Conservation (phyloP, 768 basidiomycete species). For the Naganishia randhawae region DNA sequence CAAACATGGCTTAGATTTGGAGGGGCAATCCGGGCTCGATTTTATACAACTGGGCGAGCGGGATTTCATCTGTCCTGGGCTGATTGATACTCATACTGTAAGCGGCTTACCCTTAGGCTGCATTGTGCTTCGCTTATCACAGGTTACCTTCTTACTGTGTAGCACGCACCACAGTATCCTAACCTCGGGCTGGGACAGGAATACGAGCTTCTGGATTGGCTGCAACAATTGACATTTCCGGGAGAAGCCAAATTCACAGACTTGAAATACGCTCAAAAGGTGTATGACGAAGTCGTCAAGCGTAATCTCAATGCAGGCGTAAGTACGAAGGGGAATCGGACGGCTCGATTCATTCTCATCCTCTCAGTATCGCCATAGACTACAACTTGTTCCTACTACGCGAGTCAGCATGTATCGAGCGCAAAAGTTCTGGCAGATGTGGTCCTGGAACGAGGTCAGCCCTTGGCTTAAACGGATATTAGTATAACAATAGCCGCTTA, state of each 20-base stretch:
- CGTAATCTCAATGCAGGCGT: conserved; percentile 72
- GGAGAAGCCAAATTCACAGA: conserved; percentile 74
- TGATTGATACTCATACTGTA: conserved; percentile 89
- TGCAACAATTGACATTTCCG: conserved; percentile 78
- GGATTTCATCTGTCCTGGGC: conserved; percentile 76
- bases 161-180: conserved; percentile 74
- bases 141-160: conserved; percentile 23
- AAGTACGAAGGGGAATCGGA: conserved; percentile 44
- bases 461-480: conserved; percentile 3
- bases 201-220: conserved; percentile 85
- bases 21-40: conserved; percentile 33
- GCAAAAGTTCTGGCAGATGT: conserved; percentile 78
- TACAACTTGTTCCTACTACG: conserved; percentile 91
- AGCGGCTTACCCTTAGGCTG: conserved; percentile 40
- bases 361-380: conserved; percentile 60
- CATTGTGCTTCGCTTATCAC: background rate
- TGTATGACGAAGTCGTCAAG: conserved; percentile 69
- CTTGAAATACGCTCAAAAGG: conserved; percentile 62
- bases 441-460: conserved; percentile 60
- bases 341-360: conserved; percentile 7
- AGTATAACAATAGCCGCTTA: background rate
- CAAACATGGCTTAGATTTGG: conserved; percentile 56
- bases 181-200: conserved; percentile 61
- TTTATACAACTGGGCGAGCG: conserved; percentile 54
- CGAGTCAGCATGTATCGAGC: conserved; percentile 70